Evolutionary conservation across 2,329 filamentous ascomycete species (phyloP), one percentile per base, ranked within the genome.

Genomic region (Karstenula rhodostoma): DNA sequence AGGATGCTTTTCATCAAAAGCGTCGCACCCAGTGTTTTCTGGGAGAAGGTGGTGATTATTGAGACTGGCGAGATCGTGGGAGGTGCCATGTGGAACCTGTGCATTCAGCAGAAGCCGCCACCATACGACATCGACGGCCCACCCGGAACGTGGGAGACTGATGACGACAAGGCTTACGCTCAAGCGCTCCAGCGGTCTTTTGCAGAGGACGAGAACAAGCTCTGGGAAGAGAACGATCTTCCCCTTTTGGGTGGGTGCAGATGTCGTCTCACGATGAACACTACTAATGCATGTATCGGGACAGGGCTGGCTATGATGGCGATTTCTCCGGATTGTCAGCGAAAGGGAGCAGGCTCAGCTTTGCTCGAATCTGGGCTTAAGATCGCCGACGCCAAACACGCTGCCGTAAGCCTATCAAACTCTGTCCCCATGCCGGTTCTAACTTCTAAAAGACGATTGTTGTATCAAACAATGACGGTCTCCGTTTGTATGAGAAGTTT

Each of bases 151-250:
- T 65, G 62, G 62, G 49, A 60, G 35, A 60, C 19, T 44, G 53
- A 58, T 22, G n/a, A 22, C 4, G 60, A 65, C 22, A 65, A 62
- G 51, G 54, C 49, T 40, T 62, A 65, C 53, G 62, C 62, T 2
- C 56, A 65, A 49, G 60, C 53, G 8, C 37, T 65, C 7, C 58
- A 57, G 33, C 44, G 48, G 2, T 37, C 50, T 33, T 55, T 40
- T 25, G 40, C 23, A 19, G 33, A 29, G 10, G 50, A 62, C 13
- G 59, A 62, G 47, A 19, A 40, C 12, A 51, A 50, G 35, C 55
- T 37, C 52, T 60, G 43, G 29, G 53, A 53, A 19, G 51, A n/a
- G n/a, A n/a, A n/a, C n/a, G n/a, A n/a, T n/a, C n/a, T n/a, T n/a
- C n/a, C n/a, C n/a, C 3, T 12, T 15, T 23, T 37, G 37, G 23